Base-by-base conservation (phyloP, 2,329 filamentous ascomycete species). In the Sporothrix euskadiensis region DNA sequence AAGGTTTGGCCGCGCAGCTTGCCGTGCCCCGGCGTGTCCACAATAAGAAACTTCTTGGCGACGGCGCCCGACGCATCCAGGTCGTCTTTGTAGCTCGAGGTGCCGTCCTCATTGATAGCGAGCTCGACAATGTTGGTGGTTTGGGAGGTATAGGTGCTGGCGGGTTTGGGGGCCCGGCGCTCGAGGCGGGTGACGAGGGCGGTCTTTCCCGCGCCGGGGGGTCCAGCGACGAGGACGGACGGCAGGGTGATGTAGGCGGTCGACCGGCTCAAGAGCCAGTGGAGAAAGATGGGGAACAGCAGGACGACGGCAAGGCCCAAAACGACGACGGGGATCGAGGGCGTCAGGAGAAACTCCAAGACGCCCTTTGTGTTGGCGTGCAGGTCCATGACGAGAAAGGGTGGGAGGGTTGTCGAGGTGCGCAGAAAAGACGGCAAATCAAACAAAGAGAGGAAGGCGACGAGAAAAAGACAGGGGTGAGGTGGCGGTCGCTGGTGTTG, bases 1-100 rank as follows among this genome's bases (percentile, higher is more conserved):
- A 92, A 85, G 3, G 92, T 90, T 76, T 89, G 85, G 78, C 89
- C 88, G 75, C 96, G 93, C 74, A 99, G 89, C 83, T 99, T 99
- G 78, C 94, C 94, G 84, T 99, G 96, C 54, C 96, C 96, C 0
- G 96, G 96, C 0, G 95, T 98, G 83, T 99, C 96, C 79, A 93
- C 84, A 47, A 98, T 84, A 56, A 92, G 84, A 80, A 96, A 93
- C 80, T 90, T 91, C 76, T 88, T 90, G 80, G 91, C 89, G 70
- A 82, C 83, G 73, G 86, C 84, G 72, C 84, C 83, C 54, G 83
- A 79, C 75, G 87, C 84, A 77, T 89, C 87, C 81, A 88, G 88
- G 79, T 90, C 85, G 74, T 83, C 80, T 73, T 84, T 83, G 82
- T 84, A 87, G 54, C 85, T 84, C 71, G 81, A 83, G 76, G 81